phyloP scores from a whole-genome alignment of 306 rosid species.

The Glycine soja region DNA sequence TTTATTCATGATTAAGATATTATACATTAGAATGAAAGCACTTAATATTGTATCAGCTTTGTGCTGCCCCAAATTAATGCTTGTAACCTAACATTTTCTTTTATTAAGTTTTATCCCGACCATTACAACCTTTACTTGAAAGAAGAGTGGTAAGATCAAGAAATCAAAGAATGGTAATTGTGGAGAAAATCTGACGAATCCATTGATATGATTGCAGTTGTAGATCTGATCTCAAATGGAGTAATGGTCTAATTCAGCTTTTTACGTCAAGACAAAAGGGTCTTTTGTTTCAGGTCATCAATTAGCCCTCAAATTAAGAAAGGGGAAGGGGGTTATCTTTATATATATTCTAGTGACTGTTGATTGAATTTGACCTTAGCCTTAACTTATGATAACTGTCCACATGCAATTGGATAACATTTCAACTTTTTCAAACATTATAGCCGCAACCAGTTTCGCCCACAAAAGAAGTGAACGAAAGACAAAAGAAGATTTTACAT shows the following conservation, averaged over 20 bases:
- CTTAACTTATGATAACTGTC: background rate
- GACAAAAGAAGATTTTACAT: background rate
- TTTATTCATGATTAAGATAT: background rate
- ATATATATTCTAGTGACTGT: no score
- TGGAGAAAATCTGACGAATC: no score
- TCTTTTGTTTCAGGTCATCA: slow-evolving; percentile 10
- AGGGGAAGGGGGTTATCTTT: background rate
- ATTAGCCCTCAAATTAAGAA: slow-evolving; percentile 16
- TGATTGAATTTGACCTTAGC: background rate
- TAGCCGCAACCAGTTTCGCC: background rate
- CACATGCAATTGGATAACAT: slow-evolving; percentile 33
- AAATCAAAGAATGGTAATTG: background rate
- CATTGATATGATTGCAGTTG: slow-evolving; percentile 22
- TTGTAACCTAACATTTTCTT: background rate
- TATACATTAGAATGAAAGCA: background rate
- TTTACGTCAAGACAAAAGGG: slow-evolving; percentile 38
- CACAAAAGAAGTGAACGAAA: background rate
- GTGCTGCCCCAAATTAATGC: background rate
- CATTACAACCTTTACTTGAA: background rate
- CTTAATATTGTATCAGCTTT: background rate
- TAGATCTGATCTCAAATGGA: slow-evolving; percentile 44
- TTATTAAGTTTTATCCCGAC: no score
- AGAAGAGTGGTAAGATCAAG: background rate
- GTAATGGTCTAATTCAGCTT: slow-evolving; percentile 23
- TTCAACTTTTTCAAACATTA: slow-evolving; percentile 27